Evolutionary conservation across 2,329 filamentous ascomycete genomes (phyloP), one percentile per base, ranked within the genome.

Genomic region (Apiospora marii): DNA sequence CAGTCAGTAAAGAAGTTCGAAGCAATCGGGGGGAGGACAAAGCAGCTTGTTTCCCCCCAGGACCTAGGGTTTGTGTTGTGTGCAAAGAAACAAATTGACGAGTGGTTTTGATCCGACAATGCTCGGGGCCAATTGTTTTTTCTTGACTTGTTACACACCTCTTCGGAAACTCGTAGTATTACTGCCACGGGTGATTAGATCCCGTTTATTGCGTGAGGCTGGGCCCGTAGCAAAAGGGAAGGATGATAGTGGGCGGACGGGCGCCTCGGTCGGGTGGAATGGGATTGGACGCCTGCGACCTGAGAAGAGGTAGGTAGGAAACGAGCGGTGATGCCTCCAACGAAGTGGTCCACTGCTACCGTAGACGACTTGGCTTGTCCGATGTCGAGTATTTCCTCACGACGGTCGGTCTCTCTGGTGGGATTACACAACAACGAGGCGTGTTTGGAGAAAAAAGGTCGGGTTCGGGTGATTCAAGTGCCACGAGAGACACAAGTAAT

Each of bases 251-350:
- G 34, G 58, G 58, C 58, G 58, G 58, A n/a, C 34, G 58, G 53
- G 30, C 37, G 58, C 58, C 58, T 64, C 34, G 34, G 58, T 64
- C 58, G 58, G 58, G 34, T 64, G 69, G 46, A 70, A 70, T 67
- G 27, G 58, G 43, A 70, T 46, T 46, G 87, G 88, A 87, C 87
- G 88, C 88, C 88, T 86, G 88, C 87, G 87, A 84, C 88, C 79
- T 76, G 75, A 80, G 77, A 78, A 77, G 79, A 41, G 37, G 37
- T 41, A 41, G 78, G 78, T 80, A 80, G 48, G 48, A 78, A 81
- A 84, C 80, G 82, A 84, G 79, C 82, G 81, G 79, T 81, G 78
- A 81, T 81, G 80, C 74, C 81, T 78, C 75, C 78, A 77, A 74
- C 77, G 80, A 78, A 81, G 80, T 78, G 80, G 81, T 80, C 85